A percentile compares a stretch with the other conserved stretches of the same genome.
These are phyloP conservation scores for Strobilomyces dryophilus DNA, from an alignment of 768 basidiomycete species.

Conservation along the genomic window DNA sequence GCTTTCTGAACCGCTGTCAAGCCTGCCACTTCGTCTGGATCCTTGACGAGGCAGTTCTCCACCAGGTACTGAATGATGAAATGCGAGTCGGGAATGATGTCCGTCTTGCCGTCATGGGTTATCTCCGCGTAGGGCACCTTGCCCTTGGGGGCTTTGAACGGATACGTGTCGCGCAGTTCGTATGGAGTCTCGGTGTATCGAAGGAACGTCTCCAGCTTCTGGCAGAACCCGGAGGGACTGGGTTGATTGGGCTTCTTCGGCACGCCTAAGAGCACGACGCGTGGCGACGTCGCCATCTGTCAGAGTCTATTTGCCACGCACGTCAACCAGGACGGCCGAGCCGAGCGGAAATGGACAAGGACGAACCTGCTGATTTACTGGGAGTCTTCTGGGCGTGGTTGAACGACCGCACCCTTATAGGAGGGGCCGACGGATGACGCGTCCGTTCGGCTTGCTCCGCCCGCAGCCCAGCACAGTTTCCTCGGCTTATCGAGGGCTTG, in stretches of 20 bases:
- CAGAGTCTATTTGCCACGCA: neutral
- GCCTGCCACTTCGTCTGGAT: constrained; percentile 26
- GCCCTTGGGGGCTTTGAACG: constrained; percentile 29
- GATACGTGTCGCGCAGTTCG: constrained; percentile 23
- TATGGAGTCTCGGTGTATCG: constrained; percentile 24
- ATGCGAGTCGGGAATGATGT: constrained; percentile 29
- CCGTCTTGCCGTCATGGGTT: constrained; percentile 17
- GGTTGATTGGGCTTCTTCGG: constrained; percentile 19
- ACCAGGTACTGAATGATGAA: constrained; percentile 33
- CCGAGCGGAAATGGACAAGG: neutral
- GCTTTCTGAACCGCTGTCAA: constrained; percentile 26
- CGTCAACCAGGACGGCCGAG: neutral
- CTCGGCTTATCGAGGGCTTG: too few species aligned
- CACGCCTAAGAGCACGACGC: constrained; percentile 26
- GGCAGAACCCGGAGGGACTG: constrained; percentile 31
- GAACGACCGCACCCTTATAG: neutral
- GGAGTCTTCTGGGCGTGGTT: neutral
- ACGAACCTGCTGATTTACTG: neutral
- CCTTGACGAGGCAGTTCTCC: constrained; percentile 19
- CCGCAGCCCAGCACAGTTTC: neutral
- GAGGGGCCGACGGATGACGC: neutral
- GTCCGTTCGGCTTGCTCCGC: neutral
- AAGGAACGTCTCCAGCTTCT: constrained; percentile 33
- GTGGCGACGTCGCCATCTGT: constrained; percentile 18
- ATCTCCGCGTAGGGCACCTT: constrained; percentile 33